Percentiles rank a stretch among this genome's conserved stretches.
phyloP scores from a whole-genome alignment of 73 alveolate genomes.

The Tetrahymena thermophila region DNA sequence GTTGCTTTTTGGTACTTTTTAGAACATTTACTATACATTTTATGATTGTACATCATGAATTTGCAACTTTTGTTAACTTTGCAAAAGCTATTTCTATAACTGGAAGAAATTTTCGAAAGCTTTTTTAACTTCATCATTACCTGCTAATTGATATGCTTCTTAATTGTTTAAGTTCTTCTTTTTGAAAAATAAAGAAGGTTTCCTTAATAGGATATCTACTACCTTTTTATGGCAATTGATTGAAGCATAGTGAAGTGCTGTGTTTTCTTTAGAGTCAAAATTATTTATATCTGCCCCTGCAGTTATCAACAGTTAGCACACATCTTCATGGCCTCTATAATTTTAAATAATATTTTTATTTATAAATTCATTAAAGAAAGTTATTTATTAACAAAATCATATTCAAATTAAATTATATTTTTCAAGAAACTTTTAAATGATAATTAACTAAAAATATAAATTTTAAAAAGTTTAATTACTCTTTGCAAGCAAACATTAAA shows the following conservation, averaged over 20 bases:
- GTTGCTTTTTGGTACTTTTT: background rate
- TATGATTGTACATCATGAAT: background rate
- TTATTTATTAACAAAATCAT: background rate
- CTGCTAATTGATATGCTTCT: constrained; percentile 13
- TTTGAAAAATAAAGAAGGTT: constrained; percentile 5
- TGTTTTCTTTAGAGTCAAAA: constrained; percentile 19
- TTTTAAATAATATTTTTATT: background rate
- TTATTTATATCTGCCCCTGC: constrained; percentile 43
- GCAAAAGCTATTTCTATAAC: background rate
- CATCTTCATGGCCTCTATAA: constrained; percentile 27
- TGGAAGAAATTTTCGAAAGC: background rate
- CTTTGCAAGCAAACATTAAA: constrained; percentile 27
- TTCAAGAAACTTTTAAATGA: too few relatives aligned
- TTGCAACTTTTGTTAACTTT: background rate
- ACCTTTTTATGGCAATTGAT: constrained; percentile 14
- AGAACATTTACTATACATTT: background rate
- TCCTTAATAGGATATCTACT: constrained; percentile 17
- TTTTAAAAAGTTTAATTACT: background rate
- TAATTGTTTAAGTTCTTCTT: constrained; percentile 12
- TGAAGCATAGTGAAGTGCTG: constrained; percentile 37
- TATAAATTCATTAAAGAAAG: background rate
- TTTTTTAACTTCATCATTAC: background rate
- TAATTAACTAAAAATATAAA: too few relatives aligned
- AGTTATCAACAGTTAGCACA: constrained; percentile 24
- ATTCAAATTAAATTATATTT: too few relatives aligned